These are phyloP conservation scores for Pestalotiopsis sp. DNA, from an alignment of 2,329 filamentous ascomycete species.

Conservation along the genomic window DNA sequence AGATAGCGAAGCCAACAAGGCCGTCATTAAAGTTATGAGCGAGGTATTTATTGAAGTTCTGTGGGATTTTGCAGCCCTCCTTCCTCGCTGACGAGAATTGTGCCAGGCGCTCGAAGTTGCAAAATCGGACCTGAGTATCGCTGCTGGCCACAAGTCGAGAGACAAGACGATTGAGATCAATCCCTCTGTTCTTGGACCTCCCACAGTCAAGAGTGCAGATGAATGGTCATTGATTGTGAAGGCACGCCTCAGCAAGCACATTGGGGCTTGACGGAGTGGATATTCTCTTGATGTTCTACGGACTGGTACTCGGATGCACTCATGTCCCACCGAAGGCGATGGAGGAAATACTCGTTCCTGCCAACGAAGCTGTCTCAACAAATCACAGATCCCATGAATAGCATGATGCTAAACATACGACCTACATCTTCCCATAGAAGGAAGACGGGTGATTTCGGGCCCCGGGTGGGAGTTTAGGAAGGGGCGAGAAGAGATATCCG, in stretches of 20 bases:
- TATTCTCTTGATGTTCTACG: neutral
- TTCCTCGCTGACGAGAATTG: neutral
- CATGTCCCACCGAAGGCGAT: no score
- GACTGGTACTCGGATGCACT: no score
- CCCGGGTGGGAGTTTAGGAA: no score
- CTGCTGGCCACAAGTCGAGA: constrained; percentile 64
- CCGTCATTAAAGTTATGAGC: constrained; percentile 65
- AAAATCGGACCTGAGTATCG: constrained; percentile 65
- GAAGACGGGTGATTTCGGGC: no score
- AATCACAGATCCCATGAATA: no score
- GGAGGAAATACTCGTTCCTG: no score
- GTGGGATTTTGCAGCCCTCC: neutral
- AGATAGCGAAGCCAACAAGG: constrained; percentile 71
- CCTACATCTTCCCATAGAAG: no score
- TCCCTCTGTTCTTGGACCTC: neutral
- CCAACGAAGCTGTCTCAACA: no score
- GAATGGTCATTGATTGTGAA: neutral
- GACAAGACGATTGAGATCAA: constrained; percentile 58
- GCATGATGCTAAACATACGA: no score
- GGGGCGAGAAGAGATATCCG: no score
- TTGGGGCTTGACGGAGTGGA: neutral
- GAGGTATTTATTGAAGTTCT: constrained; percentile 42
- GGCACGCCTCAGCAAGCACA: neutral
- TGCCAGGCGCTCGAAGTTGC: constrained; percentile 58
- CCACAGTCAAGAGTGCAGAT: neutral